Evolutionary conservation across 2,329 filamentous ascomycete genomes (phyloP).

Genomic region (Amesomyces nigricolor): DNA sequence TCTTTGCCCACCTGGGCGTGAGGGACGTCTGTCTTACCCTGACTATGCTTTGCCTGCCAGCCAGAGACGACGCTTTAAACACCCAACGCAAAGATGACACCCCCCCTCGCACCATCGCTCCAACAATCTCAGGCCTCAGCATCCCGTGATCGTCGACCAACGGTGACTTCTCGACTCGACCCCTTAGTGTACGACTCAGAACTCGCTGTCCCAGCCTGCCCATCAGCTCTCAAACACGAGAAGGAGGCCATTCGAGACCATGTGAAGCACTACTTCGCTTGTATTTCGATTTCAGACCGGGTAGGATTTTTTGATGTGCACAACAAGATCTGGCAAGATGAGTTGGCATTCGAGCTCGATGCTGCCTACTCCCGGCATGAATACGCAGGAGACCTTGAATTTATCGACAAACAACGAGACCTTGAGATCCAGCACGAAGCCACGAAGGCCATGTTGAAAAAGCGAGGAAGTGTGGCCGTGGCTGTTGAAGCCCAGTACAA

Average conservation of each 20-base stretch:
- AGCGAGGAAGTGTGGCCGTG: conserved; percentile 9
- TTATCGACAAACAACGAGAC: not conserved
- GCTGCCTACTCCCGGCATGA: not conserved
- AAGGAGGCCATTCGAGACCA: conserved; percentile 9
- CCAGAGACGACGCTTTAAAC: too few relatives aligned
- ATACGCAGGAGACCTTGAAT: too few relatives aligned
- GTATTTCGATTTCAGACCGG: conserved; percentile 11
- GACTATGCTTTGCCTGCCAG: too few relatives aligned
- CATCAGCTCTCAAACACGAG: conserved; percentile 2
- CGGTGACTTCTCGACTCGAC: not conserved
- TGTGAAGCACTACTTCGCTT: conserved; percentile 15
- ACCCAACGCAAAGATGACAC: too few relatives aligned
- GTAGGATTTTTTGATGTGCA: not conserved
- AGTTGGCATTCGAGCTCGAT: not conserved
- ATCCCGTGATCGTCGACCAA: not conserved
- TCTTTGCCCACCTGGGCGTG: too few relatives aligned
- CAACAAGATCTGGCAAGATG: conserved; percentile 8
- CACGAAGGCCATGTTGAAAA: not conserved
- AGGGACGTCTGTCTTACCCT: too few relatives aligned
- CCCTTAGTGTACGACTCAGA: conserved; percentile 6
- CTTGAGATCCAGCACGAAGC: not conserved
- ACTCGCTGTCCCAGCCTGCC: not conserved
- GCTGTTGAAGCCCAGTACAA: conserved; percentile 18
- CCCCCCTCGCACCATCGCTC: not conserved
- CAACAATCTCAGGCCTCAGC: not conserved